A percentile compares a stretch with the other conserved stretches of the same genome.
Evolutionary conservation across 2,329 filamentous ascomycete species (phyloP).

Genomic region (Magnaporthales sp.): DNA sequence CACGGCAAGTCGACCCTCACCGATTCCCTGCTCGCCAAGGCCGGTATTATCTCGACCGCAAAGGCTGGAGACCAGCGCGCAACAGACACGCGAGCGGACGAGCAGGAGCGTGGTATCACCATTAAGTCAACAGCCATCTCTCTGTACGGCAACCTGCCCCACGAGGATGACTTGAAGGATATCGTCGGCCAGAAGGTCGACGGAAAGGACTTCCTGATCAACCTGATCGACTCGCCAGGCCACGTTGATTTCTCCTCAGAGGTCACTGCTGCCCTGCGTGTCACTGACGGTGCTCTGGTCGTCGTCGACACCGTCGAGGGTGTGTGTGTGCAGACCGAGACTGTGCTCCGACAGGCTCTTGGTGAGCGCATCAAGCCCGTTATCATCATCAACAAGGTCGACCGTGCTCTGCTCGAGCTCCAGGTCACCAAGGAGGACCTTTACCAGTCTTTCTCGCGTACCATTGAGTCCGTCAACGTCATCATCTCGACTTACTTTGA

Average conservation of each 20-base stretch:
- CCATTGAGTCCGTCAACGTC: conserved; percentile 99
- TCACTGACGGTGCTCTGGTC: conserved; percentile 98
- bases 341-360: conserved; percentile 95
- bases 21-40: conserved; percentile 98
- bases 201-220: conserved; percentile 98
- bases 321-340: conserved; percentile 99
- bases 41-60: conserved; percentile 97
- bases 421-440: conserved; percentile 98
- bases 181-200: conserved; percentile 80
- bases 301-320: conserved; percentile 99
- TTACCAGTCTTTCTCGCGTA: conserved; percentile 99
- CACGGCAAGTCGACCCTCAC: conserved; percentile 99
- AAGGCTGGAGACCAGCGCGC: conserved; percentile 95
- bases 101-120: conserved; percentile 99
- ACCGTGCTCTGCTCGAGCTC: conserved; percentile 97
- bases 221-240: conserved; percentile 99
- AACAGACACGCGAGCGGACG: conserved; percentile 93
- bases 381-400: conserved; percentile 99
- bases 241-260: conserved; percentile 99
- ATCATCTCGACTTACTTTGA: conserved; percentile 99
- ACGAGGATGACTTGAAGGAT: conserved; percentile 87
- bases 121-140: conserved; percentile 99
- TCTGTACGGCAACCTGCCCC: conserved; percentile 77
- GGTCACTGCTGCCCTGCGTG: conserved; percentile 98
- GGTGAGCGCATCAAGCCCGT: conserved; percentile 99